Evolutionary conservation across 1,139 yeast genomes (phyloP), one percentile per base, ranked within the genome.

Genomic region (Wickerhamomyces sp.): DNA sequence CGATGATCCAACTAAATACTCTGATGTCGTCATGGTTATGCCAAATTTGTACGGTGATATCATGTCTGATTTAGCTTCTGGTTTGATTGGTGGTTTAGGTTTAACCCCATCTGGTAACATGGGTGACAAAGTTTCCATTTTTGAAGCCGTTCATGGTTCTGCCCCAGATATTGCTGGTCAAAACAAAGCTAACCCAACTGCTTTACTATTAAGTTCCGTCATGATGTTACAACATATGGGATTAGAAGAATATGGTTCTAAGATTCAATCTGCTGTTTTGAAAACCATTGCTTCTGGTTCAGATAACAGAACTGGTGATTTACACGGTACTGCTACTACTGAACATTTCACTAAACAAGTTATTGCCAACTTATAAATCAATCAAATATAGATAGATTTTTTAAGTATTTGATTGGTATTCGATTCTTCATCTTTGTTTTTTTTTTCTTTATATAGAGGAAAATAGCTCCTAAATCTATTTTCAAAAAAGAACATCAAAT

Each of bases 191-290:
- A 93, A 93, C 81, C 99, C 99, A 73, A 93, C 98, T 54, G 99
- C 99, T 52, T 74, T 93, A 67, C 78, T 93, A 67, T 79, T 93
- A 67, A 89, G 97, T 42, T 91, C 98, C 44, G 90, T 90, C 65
- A 91, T 93, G 97, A 91, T 93, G 98, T 84, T 93, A 79, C 87
- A 95, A 78, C 98, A 93, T 78, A 90, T 93, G 98, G 84, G 88
- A 46, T 79, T 93, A 69, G 76, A 78, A 67, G 73, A 76, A 39
- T 79, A 84, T 61, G 98, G 97, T 60, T 84, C 79, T 67, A 77
- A 73, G 68, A 89, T 93, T 65, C 95, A 90, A 75, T 71, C 68
- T 59, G 98, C 99, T 52, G 96, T 91, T 49, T 79, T 90, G 67
- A 79, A 78, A 64, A 89, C 98, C 60, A 86, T 93, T 66, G 98